phyloP scores from a whole-genome alignment of 371 early-diverging fungal genomes.

The Mortierella sp. region DNA sequence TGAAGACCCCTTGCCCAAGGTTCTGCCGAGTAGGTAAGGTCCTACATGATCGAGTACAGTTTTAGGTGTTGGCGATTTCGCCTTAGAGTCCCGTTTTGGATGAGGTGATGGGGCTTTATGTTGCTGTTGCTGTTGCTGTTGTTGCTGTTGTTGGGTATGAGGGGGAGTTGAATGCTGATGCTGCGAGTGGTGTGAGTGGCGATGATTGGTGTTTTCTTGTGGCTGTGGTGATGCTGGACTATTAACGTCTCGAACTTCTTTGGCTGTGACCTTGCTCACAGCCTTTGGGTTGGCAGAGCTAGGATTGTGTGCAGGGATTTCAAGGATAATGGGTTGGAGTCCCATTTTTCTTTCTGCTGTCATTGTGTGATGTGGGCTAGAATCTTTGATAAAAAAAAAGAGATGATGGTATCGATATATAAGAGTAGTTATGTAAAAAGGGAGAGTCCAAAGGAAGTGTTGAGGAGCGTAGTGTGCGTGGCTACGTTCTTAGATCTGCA shows the following conservation, averaged over 20 bases:
- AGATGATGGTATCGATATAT: neutral
- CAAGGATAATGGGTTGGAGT: constrained; percentile 28
- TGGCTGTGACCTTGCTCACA: neutral
- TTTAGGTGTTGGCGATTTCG: constrained; percentile 20
- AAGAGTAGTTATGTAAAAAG: neutral
- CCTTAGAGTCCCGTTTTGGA: constrained; percentile 11
- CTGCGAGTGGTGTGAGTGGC: constrained; percentile 20
- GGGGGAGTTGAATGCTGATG: constrained; percentile 14
- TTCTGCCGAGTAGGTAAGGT: constrained; percentile 84
- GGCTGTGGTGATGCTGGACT: constrained; percentile 35
- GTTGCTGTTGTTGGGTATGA: neutral
- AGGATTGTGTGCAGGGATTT: constrained; percentile 31
- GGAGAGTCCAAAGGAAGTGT: neutral
- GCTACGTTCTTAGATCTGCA: neutral
- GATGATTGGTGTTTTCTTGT: constrained; percentile 31
- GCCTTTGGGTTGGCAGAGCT: constrained; percentile 4
- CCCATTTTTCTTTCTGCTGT: constrained; percentile 29
- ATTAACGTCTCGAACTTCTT: constrained; percentile 33
- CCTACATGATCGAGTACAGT: constrained; percentile 63
- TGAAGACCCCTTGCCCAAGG: constrained; percentile 86
- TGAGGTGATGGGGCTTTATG: constrained; percentile 11
- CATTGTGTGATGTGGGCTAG: constrained; percentile 11
- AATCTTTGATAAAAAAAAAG: neutral
- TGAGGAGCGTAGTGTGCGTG: neutral
- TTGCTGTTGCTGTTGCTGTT: constrained; percentile 11